Evolutionary conservation across 2,329 filamentous ascomycete genomes (phyloP).

Genomic region (Verticillium isaacii): DNA sequence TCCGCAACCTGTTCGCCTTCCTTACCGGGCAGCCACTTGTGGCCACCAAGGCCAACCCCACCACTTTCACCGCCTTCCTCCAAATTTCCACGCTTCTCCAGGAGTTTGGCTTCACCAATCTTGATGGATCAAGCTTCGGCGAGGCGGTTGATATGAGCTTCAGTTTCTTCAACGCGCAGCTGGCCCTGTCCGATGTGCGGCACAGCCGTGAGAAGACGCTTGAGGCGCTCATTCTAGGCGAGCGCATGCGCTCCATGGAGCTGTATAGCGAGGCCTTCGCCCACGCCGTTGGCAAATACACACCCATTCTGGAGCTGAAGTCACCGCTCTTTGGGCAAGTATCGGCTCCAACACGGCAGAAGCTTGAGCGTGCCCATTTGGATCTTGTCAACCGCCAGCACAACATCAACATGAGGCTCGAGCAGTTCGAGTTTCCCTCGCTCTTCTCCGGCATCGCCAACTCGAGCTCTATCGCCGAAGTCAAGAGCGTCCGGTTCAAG

Average conservation of each 20-base stretch:
- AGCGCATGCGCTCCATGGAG: slow-evolving; percentile 74
- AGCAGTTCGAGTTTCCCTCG: slow-evolving; percentile 86
- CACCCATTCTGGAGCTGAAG: slow-evolving; percentile 62
- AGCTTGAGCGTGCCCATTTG: slow-evolving; percentile 76
- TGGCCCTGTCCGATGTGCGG: slow-evolving; percentile 73
- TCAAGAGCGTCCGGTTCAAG: slow-evolving; percentile 76
- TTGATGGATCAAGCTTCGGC: slow-evolving; percentile 55
- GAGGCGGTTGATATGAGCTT: slow-evolving; percentile 61
- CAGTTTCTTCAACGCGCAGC: slow-evolving; percentile 70
- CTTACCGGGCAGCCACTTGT: slow-evolving; percentile 60
- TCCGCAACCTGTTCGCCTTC: slow-evolving; percentile 63
- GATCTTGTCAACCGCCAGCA: slow-evolving; percentile 71
- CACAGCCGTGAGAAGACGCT: slow-evolving; percentile 82
- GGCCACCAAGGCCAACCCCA: slow-evolving; percentile 47
- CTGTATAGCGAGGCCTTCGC: slow-evolving; percentile 91
- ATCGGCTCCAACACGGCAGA: slow-evolving; percentile 65
- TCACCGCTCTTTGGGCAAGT: slow-evolving; percentile 68
- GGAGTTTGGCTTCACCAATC: slow-evolving; percentile 52
- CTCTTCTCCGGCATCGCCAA: slow-evolving; percentile 84
- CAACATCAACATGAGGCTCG: slow-evolving; percentile 67
- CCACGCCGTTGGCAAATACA: slow-evolving; percentile 83
- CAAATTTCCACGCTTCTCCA: slow-evolving; percentile 49
- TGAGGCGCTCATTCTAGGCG: slow-evolving; percentile 83
- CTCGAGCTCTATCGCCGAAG: slow-evolving; percentile 72
- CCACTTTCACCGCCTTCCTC: slow-evolving; percentile 49